phyloP scores from a whole-genome alignment of 2,329 filamentous ascomycete genomes.

The Penicillium capsulatum region DNA sequence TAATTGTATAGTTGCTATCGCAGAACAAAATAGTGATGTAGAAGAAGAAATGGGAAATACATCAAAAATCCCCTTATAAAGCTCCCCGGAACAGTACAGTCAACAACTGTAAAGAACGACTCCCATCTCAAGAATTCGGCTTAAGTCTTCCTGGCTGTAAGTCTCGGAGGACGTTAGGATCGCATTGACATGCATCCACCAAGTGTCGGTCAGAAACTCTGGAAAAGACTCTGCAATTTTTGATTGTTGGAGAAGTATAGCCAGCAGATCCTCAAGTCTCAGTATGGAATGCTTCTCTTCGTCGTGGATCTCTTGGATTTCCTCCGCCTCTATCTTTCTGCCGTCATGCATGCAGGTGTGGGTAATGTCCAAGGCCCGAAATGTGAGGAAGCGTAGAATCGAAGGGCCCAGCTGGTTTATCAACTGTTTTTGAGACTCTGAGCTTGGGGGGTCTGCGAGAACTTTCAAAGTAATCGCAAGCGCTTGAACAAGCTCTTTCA shows the following conservation, averaged over 20 bases:
- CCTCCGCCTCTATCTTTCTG: conserved; percentile 5
- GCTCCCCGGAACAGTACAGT: no score
- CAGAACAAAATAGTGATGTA: no score
- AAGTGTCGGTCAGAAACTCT: background rate
- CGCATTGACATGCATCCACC: background rate
- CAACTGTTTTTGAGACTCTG: background rate
- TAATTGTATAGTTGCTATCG: no score
- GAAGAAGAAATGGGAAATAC: no score
- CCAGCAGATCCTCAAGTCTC: conserved; percentile 6
- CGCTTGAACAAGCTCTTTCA: conserved; percentile 1
- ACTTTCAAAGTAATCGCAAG: background rate
- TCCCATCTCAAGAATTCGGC: no score
- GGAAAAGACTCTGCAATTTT: background rate
- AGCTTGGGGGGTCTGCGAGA: background rate
- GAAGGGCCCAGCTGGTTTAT: conserved; percentile 3
- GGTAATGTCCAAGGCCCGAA: conserved; percentile 5
- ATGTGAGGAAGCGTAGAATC: conserved; percentile 10
- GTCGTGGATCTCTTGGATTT: conserved; percentile 10
- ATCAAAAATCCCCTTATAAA: no score
- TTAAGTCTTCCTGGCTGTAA: background rate
- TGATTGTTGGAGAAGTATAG: background rate
- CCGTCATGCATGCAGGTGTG: conserved; percentile 10
- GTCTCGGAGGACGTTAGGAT: background rate
- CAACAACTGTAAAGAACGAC: no score
- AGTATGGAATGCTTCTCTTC: conserved; percentile 5